Base-by-base conservation (phyloP, 2,329 filamentous ascomycete genomes). In the Laburnicola sp. region DNA sequence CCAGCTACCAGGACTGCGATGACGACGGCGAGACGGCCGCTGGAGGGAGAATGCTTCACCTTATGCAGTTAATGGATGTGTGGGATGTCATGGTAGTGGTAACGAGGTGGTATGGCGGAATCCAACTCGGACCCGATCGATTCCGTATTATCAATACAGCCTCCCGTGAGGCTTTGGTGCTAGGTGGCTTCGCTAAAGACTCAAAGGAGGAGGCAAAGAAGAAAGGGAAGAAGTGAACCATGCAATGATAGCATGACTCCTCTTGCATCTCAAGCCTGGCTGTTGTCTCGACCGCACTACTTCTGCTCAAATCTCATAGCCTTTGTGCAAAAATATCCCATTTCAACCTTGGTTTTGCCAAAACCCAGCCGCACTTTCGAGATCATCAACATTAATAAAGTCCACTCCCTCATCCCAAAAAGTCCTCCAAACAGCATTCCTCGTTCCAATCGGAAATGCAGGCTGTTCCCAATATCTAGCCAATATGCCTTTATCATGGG, bases 1-100 rank as follows among this genome's bases (percentile, higher is more conserved):
- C 78, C 3, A 81, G 80, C 44, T 91, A 86, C 60, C 92, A 97
- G 72, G 94, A 99, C 74, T 97, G 87, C 68, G 89, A 99, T 64
- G 94, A 99, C 65, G 94, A 99, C 70, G 94, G 94, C 2, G 94
- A 99, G 79, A 89, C 89, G 25, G 94, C 94, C 4, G 94, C 94
- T 0, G 94, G 94, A 0, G 86, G 88, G 0, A 81, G 94, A 36
- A 74, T 99, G 66, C 74, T 97, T 53, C 91, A 96, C 75, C 77
- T 99, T 27, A 87, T 99, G 86, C 91, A 97, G 76, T 75, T 96
- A 54, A 97, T 97, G 89, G 89, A 92, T 66, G 80, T 95, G 8
- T 97, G 92, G 91, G 84, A 95, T 72, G 87, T 88, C 11, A 87
- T 97, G 77, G 91, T 99, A 0, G 87, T 99, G 3, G 93, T 99